Conservation (phyloP, 768 basidiomycete species). For the Amanita rubescens region DNA sequence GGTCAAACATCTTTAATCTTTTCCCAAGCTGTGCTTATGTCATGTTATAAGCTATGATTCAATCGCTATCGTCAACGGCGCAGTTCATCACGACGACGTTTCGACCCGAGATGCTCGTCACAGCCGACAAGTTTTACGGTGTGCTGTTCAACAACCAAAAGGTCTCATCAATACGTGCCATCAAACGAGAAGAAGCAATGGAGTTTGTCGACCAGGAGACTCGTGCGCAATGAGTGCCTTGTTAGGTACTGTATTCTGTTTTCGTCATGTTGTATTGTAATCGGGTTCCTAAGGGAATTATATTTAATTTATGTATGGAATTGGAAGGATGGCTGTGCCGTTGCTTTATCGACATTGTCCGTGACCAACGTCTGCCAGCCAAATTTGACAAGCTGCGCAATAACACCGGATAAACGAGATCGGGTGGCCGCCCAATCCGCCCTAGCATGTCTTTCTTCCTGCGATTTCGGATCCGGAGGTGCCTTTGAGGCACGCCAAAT, state of each 20-base stretch:
- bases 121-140: conserved; percentile 95
- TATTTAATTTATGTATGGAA: background rate
- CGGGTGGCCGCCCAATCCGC: no score
- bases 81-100: conserved; percentile 99
- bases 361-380: background rate
- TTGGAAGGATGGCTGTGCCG: background rate
- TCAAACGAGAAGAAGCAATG: conserved; percentile 86
- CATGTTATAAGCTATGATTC: conserved; percentile 74
- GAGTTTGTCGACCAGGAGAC: conserved; percentile 86
- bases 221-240: conserved; percentile 20
- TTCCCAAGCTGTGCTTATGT: background rate
- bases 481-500: no score
- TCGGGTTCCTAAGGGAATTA: background rate
- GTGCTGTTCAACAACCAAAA: conserved; percentile 96
- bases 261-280: background rate
- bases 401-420: no score
- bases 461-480: no score
- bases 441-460: no score
- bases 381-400: background rate
- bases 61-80: conserved; percentile 76
- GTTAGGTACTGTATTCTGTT: background rate
- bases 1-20: conserved; percentile 17
- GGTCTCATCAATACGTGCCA: conserved; percentile 81
- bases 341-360: background rate
- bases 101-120: conserved; percentile 93